Conservation (phyloP, 306 rosid genomes). For the Chamaecrista fasciculata region DNA sequence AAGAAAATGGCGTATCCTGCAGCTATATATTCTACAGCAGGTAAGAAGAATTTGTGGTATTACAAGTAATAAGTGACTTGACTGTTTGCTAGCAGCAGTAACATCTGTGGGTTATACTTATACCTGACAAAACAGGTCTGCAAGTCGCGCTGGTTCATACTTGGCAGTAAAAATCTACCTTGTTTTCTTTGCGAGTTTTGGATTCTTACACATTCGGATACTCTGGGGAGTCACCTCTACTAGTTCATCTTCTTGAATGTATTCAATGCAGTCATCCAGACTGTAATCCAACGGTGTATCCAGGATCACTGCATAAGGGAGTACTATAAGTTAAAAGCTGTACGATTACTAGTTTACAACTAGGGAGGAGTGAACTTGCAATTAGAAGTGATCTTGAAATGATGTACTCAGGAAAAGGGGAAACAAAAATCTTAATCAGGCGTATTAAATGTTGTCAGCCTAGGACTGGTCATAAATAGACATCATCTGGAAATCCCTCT, state of each 20-base stretch:
- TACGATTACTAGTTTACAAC: background rate
- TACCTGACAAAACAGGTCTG: slow-evolving; percentile 20
- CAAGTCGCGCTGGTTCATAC: slow-evolving; percentile 31
- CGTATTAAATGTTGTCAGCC: slow-evolving; percentile 1
- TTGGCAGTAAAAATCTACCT: slow-evolving; percentile 40
- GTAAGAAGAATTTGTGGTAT: slow-evolving; percentile 20
- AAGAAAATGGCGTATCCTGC: slow-evolving; percentile 20
- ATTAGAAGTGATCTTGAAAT: no score
- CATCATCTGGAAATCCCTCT: no score
- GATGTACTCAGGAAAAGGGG: no score
- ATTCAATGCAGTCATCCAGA: slow-evolving; percentile 95
- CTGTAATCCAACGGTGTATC: slow-evolving; percentile 93
- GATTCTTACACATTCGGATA: slow-evolving; percentile 91
- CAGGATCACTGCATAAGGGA: slow-evolving; percentile 65
- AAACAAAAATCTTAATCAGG: background rate
- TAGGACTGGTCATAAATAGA: background rate
- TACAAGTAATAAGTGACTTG: background rate
- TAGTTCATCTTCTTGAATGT: slow-evolving; percentile 95
- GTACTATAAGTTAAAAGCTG: slow-evolving; percentile 6
- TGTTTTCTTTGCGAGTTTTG: slow-evolving; percentile 67
- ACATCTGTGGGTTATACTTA: slow-evolving; percentile 16
- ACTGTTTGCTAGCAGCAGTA: slow-evolving; percentile 14
- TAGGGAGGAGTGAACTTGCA: background rate
- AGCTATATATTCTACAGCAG: slow-evolving; percentile 29
- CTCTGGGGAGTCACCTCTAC: slow-evolving; percentile 84